A percentile compares a stretch with the other conserved stretches of the same genome.
Evolutionary conservation across 257 asterid species (phyloP).

Genomic region (Ocimum tenuiflorum): DNA sequence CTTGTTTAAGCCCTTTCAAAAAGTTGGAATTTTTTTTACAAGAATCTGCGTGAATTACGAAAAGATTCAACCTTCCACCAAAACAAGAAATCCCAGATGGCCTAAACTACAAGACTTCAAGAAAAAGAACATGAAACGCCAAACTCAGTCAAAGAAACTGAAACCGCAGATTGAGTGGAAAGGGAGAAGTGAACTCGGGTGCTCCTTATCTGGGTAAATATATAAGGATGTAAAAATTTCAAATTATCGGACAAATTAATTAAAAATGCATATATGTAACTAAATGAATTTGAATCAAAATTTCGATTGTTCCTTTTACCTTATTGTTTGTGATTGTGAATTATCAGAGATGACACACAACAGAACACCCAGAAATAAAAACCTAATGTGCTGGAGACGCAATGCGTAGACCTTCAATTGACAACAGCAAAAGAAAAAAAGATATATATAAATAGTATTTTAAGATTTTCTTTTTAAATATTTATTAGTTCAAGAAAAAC

Average conservation of each 20-base stretch:
- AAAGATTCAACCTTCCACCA: conserved; percentile 4
- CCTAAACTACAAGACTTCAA: conserved; percentile 6
- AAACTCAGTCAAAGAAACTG: neutral
- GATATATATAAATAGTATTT: neutral
- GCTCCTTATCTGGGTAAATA: neutral
- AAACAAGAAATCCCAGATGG: conserved; percentile 19
- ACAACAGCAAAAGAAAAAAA: neutral
- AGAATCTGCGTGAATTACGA: no score
- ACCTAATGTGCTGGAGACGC: neutral
- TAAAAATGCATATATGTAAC: neutral
- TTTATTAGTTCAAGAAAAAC: neutral
- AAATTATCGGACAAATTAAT: conserved; percentile 18
- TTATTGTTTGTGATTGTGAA: neutral
- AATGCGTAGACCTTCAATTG: neutral
- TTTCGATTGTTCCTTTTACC: conserved; percentile 2
- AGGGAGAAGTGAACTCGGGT: conserved; percentile 11
- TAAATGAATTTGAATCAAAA: conserved; percentile 3
- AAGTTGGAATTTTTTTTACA: no score
- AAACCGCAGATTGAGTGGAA: neutral
- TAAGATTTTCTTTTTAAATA: neutral
- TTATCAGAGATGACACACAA: conserved; percentile 11
- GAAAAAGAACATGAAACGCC: neutral
- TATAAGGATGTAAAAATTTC: conserved; percentile 10
- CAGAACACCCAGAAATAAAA: neutral
- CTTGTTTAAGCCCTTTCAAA: neutral